These are phyloP conservation scores for Metschnikowia lachancei DNA, from an alignment of 805 yeast genomes.

Conservation along the genomic window DNA sequence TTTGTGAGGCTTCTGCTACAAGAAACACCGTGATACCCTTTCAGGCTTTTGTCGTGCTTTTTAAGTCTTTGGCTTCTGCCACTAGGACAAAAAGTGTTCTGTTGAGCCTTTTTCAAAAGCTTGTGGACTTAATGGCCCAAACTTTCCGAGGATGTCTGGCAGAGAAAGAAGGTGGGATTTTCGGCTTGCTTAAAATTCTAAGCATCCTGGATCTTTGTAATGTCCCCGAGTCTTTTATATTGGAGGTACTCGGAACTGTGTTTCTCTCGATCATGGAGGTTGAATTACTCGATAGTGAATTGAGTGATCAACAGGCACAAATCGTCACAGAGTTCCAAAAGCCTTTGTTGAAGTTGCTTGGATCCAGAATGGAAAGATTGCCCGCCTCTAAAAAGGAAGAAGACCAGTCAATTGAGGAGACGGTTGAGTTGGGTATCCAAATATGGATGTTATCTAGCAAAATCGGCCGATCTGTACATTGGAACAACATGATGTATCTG, in stretches of 20 bases:
- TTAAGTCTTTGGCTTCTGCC: slow-evolving; percentile 11
- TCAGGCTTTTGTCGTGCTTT: slow-evolving; percentile 19
- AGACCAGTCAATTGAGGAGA: slow-evolving; percentile 22
- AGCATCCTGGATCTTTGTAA: slow-evolving; percentile 4
- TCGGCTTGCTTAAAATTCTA: slow-evolving; percentile 11
- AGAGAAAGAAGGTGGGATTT: slow-evolving; percentile 3
- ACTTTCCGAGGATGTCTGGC: slow-evolving; percentile 7
- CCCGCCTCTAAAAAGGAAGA: slow-evolving; percentile 27
- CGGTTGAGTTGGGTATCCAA: slow-evolving; percentile 29
- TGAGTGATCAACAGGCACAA: slow-evolving; percentile 20
- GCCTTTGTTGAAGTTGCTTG: slow-evolving; percentile 18
- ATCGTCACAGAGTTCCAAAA: slow-evolving; percentile 17
- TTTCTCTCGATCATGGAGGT: slow-evolving; percentile 12
- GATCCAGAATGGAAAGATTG: slow-evolving; percentile 35
- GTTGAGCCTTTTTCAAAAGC: slow-evolving; percentile 7
- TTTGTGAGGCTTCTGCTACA: slow-evolving; percentile 19
- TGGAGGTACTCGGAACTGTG: slow-evolving; percentile 12
- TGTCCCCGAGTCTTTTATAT: slow-evolving; percentile 7
- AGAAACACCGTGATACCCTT: slow-evolving; percentile 21
- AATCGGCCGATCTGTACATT: slow-evolving; percentile 23
- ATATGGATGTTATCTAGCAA: slow-evolving; percentile 30
- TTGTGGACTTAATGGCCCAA: slow-evolving; percentile 7
- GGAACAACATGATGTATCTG: slow-evolving; percentile 39
- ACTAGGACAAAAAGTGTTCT: not conserved
- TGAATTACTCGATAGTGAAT: slow-evolving; percentile 1